A percentile compares a stretch with the other conserved stretches of the same genome.
Conservation (phyloP, 129 eudicot species). For the Escallonia rubra region DNA sequence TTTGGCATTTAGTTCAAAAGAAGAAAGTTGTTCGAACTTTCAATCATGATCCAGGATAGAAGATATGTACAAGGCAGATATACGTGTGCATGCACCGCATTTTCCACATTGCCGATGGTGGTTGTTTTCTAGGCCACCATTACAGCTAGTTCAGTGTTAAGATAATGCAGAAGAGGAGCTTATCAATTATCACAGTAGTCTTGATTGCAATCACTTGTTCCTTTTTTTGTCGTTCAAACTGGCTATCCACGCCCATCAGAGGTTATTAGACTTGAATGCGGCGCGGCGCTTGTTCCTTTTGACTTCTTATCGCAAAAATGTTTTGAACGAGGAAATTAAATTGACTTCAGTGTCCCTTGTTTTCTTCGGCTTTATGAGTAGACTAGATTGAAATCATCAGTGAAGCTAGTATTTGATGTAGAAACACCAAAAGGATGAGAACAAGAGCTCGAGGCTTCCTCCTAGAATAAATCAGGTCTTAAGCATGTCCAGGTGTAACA, state of each 20-base stretch:
- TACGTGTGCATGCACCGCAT: neutral
- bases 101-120: neutral
- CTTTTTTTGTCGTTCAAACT: neutral
- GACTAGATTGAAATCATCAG: neutral
- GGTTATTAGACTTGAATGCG: neutral
- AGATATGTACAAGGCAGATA: too few relatives aligned
- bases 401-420: conserved; percentile 9
- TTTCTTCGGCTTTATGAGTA: neutral
- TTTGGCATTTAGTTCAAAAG: too few relatives aligned
- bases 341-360: neutral
- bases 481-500: conserved; percentile 1
- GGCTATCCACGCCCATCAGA: neutral
- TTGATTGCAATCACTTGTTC: neutral
- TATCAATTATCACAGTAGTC: too few relatives aligned
- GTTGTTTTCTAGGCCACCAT: neutral
- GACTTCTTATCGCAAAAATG: neutral
- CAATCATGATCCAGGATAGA: too few relatives aligned
- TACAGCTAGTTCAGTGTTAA: conserved; percentile 5
- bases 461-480: neutral
- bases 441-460: conserved; percentile 9
- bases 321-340: neutral
- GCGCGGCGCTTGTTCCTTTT: neutral
- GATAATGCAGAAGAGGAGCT: neutral
- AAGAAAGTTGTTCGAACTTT: too few relatives aligned
- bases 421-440: conserved; percentile 12